Evolutionary conservation across 2,329 filamentous ascomycete species (phyloP).

Genomic region (Nectriaceae sp.): DNA sequence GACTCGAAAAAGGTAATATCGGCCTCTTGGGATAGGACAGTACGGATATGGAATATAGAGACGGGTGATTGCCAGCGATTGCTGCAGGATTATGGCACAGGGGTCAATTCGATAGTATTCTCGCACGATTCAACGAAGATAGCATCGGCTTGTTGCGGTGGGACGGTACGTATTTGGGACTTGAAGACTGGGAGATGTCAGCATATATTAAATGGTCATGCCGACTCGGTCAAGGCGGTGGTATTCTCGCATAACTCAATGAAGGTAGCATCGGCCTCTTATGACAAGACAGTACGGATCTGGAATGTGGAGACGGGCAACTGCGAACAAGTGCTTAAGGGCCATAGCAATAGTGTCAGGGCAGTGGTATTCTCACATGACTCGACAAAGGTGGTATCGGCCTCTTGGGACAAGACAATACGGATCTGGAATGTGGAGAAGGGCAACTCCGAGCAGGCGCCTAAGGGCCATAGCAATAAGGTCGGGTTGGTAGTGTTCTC

Average conservation of each 20-base stretch:
- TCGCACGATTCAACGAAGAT: conserved; percentile 1
- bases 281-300: neutral
- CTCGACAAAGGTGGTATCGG: conserved; percentile 1
- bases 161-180: conserved; percentile 1
- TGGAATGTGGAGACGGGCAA: conserved; percentile 4
- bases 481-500: neutral
- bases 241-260: conserved; percentile 1
- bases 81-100: neutral
- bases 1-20: neutral
- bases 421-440: conserved; percentile 5
- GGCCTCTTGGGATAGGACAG: neutral
- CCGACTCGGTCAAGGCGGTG: neutral
- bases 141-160: neutral
- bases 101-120: conserved; percentile 1
- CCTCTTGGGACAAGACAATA: conserved; percentile 2
- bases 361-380: conserved; percentile 5
- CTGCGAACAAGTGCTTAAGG: neutral
- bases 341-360: neutral
- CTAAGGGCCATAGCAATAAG: neutral
- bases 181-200: neutral
- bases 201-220: neutral
- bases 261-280: neutral
- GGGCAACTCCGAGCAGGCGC: neutral
- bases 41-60: neutral
- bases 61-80: neutral